Evolutionary conservation across 2,329 filamentous ascomycete genomes (phyloP), one percentile per base, ranked within the genome.

Genomic region (Calonectria honghensis): DNA sequence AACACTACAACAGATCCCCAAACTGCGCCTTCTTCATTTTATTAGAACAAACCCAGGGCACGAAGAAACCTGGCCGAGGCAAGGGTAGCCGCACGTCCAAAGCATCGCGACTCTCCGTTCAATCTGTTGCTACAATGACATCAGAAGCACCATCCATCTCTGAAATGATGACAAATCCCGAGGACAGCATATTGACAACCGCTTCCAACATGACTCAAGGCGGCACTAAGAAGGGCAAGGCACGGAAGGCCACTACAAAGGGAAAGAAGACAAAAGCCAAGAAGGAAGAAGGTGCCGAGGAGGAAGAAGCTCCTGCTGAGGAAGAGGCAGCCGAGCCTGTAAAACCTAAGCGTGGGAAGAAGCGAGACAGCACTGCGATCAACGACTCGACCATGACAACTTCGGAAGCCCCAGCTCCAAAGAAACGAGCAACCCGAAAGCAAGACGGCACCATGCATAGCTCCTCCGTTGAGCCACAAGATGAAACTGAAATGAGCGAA

Each of bases 11-110:
- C 70, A 92, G 97, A 79, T 94, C 93, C 1, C 91, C 95, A 0
- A 89, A 93, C 31, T 99, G 97, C 82, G 89, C 92, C 18, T 98
- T 98, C 86, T 98, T 98, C 82, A 85, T 88, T 1, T 90, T 98
- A 35, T 89, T 90, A 32, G 91, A 88, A 81, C 89, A 90, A 79
- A 86, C 91, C 80, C 89, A 87, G 78, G 83, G 86, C 37, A 81
- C 86, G 35, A 94, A 94, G 85, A 90, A 91, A 76, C 84, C 89
- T 14, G 83, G 84, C 64, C 89, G 81, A 86, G 89, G 84, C 87
- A 94, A 88, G 82, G 85, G 81, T 83, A 90, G 85, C 18, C 86
- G 89, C 76, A 84, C 88, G 57, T 97, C 95, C 29, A 96, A 95
- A 82, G 88, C 90, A 11, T 94, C 94, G 4, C 91, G 94, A 41